Conservation (phyloP, 2,329 filamentous ascomycete species). For the Hymenoscyphus infarciens region DNA sequence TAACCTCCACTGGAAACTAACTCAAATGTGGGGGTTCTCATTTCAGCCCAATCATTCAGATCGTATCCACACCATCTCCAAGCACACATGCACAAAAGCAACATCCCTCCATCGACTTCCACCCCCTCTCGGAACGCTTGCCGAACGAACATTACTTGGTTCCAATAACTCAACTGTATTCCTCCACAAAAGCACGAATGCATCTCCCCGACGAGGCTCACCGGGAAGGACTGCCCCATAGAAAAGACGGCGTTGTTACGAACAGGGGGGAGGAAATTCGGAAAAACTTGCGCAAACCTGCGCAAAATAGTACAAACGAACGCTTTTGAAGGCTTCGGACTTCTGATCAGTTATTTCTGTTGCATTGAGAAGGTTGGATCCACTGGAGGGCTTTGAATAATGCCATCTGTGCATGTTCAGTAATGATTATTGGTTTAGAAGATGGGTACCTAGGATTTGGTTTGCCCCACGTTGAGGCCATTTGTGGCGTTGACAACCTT, state of each 20-base stretch:
- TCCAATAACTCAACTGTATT: neutral
- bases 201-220: too few species aligned
- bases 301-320: neutral
- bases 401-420: neutral
- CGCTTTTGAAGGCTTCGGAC: neutral
- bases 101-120: neutral
- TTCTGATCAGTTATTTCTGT: neutral
- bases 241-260: neutral
- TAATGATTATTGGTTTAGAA: neutral
- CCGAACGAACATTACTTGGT: neutral
- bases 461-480: neutral
- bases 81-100: neutral
- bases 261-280: neutral
- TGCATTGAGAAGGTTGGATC: neutral
- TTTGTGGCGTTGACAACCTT: neutral
- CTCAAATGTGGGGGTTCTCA: neutral
- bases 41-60: neutral
- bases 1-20: neutral
- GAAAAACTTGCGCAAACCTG: slow-evolving; percentile 10
- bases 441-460: neutral
- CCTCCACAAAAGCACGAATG: neutral
- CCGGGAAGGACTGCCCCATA: too few species aligned
- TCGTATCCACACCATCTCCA: neutral
- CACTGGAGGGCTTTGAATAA: neutral
- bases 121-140: neutral